phyloP scores from a whole-genome alignment of 352 stramenopile species.

The Phytophthora pseudosyringae region DNA sequence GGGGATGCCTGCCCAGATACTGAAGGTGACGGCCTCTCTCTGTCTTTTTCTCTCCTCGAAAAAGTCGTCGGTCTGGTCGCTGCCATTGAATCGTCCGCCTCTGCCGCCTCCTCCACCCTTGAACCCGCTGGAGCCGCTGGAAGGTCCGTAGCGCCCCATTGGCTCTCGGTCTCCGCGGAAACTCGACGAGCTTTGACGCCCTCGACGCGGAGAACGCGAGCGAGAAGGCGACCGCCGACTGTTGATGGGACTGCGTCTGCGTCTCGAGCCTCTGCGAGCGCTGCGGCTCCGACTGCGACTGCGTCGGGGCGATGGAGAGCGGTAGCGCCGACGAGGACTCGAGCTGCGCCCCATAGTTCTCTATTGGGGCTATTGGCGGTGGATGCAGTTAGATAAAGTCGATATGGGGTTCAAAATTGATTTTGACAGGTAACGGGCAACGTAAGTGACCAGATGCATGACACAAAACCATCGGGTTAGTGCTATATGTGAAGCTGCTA shows the following conservation, averaged over 20 bases:
- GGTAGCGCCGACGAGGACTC: constrained; percentile 36
- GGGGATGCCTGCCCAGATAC: constrained; percentile 78
- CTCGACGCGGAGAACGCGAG: constrained; percentile 36
- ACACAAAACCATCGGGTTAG: constrained; percentile 11
- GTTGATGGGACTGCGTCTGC: constrained; percentile 27
- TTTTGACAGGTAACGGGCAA: background rate
- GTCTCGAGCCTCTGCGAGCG: constrained; percentile 24
- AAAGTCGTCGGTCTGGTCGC: constrained; percentile 64
- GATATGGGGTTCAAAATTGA: constrained; percentile 2
- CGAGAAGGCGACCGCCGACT: constrained; percentile 22
- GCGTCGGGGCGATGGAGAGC: constrained; percentile 30
- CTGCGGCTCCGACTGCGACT: constrained; percentile 44
- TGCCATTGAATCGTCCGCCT: constrained; percentile 22
- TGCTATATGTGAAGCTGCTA: constrained; percentile 1
- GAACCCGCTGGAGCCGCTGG: constrained; percentile 25
- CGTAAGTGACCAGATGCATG: background rate
- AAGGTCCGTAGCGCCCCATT: constrained; percentile 40
- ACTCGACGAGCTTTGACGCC: constrained; percentile 31
- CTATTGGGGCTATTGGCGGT: background rate
- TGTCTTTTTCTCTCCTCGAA: constrained; percentile 78
- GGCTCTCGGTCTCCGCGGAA: constrained; percentile 23
- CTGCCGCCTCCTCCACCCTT: constrained; percentile 16
- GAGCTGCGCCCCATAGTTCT: constrained; percentile 18
- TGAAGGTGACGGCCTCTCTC: constrained; percentile 65
- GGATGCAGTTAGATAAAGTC: background rate